Conservation (phyloP, 2,329 filamentous ascomycete species). For the Penicillium digitatum region DNA sequence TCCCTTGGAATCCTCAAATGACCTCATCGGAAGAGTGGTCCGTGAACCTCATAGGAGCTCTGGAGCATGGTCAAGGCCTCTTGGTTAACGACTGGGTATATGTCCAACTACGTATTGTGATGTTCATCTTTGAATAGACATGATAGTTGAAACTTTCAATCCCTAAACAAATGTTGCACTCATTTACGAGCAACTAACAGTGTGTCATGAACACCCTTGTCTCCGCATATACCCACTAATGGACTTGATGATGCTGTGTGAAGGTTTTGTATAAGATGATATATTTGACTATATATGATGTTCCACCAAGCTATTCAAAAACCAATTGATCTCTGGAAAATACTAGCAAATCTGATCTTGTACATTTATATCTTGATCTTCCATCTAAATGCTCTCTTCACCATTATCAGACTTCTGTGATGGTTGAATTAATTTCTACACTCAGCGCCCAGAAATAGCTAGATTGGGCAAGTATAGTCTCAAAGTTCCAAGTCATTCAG, state of each 20-base stretch:
- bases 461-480: neutral
- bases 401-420: neutral
- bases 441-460: neutral
- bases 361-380: neutral
- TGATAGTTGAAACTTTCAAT: neutral
- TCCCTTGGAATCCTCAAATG: neutral
- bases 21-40: neutral
- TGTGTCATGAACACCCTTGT: neutral
- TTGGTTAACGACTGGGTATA: neutral
- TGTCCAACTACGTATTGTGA: neutral
- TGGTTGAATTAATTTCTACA: neutral
- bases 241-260: neutral
- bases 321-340: too few species aligned
- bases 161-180: neutral
- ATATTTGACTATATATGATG: neutral
- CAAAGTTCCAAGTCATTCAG: neutral
- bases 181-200: neutral
- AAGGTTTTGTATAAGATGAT: neutral
- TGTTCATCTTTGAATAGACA: neutral
- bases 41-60: neutral
- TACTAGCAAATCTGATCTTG: neutral
- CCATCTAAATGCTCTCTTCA: neutral
- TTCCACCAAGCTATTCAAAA: neutral
- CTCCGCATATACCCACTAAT: neutral
- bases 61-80: neutral